These are phyloP conservation scores for Blastocystis sp. DNA, from an alignment of 352 stramenopile species.

Conservation along the genomic window DNA sequence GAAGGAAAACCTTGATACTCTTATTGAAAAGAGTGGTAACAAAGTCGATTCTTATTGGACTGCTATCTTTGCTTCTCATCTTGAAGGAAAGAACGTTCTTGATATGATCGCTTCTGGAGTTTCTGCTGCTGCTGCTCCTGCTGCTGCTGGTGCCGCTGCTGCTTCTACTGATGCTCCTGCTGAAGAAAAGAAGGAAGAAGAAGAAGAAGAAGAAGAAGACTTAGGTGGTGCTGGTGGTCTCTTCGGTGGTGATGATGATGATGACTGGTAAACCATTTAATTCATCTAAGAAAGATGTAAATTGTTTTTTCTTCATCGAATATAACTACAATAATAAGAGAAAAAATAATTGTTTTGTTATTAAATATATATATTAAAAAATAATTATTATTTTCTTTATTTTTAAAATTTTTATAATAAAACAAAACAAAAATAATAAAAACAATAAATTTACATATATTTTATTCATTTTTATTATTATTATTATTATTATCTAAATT, in stretches of 20 bases:
- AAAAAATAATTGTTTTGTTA: too few species aligned
- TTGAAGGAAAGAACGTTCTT: constrained; percentile 17
- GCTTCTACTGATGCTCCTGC: constrained; percentile 2
- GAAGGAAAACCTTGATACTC: constrained; percentile 33
- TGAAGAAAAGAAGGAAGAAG: constrained; percentile 10
- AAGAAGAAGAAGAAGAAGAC: constrained; percentile 24
- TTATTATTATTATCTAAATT: too few species aligned
- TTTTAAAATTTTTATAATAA: too few species aligned
- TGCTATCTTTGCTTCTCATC: constrained; percentile 13
- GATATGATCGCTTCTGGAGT: constrained; percentile 14
- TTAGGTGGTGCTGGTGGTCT: constrained; percentile 15
- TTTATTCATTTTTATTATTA: too few species aligned
- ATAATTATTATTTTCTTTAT: too few species aligned
- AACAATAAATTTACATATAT: too few species aligned
- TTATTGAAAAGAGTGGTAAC: constrained; percentile 7
- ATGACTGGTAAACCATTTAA: constrained; percentile 32
- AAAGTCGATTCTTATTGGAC: constrained; percentile 31
- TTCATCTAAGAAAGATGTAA: too few species aligned
- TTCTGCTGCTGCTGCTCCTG: background rate
- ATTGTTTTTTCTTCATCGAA: too few species aligned
- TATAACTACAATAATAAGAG: too few species aligned
- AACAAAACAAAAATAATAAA: too few species aligned
- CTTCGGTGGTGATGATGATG: constrained; percentile 18
- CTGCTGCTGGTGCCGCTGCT: constrained; percentile 8
- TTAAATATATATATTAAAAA: too few species aligned